Percentiles rank a stretch among this genome's conserved stretches.
phyloP scores from a whole-genome alignment of 139 green algal genomes.

The Penium margaritaceum region DNA sequence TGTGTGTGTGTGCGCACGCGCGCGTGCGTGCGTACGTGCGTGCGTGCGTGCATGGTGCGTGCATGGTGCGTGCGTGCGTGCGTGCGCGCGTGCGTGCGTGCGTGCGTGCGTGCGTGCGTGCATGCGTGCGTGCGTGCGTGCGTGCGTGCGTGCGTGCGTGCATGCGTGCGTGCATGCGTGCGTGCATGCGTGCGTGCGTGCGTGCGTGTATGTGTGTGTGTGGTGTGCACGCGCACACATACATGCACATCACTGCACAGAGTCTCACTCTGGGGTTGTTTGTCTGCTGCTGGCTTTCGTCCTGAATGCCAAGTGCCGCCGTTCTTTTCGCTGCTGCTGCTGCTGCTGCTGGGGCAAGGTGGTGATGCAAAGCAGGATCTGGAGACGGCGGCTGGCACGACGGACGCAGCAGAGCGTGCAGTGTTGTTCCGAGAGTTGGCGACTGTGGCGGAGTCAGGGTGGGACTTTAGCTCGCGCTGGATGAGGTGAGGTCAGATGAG shows the following conservation, averaged over 20 bases:
- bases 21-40: no score
- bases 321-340: no score
- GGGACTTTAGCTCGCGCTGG: constrained; percentile 83
- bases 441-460: constrained; percentile 77
- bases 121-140: constrained; percentile 14
- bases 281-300: no score
- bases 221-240: no score
- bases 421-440: constrained; percentile 74
- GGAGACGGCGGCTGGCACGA: not conserved
- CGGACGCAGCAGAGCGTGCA: no score
- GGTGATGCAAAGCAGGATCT: no score
- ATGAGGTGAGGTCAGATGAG: not conserved
- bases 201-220: constrained; percentile 10
- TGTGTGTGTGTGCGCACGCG: no score
- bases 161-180: constrained; percentile 7
- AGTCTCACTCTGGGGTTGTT: no score
- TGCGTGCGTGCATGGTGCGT: no score
- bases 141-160: constrained; percentile 12
- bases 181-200: constrained; percentile 16
- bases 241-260: no score
- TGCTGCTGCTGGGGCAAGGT: no score
- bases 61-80: constrained; percentile 16
- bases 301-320: no score
- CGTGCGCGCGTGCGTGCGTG: constrained; percentile 13
- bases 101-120: constrained; percentile 18